A percentile compares a stretch with the other conserved stretches of the same genome.
phyloP scores from a whole-genome alignment of 352 stramenopile species.

The Phytophthora cajani region DNA sequence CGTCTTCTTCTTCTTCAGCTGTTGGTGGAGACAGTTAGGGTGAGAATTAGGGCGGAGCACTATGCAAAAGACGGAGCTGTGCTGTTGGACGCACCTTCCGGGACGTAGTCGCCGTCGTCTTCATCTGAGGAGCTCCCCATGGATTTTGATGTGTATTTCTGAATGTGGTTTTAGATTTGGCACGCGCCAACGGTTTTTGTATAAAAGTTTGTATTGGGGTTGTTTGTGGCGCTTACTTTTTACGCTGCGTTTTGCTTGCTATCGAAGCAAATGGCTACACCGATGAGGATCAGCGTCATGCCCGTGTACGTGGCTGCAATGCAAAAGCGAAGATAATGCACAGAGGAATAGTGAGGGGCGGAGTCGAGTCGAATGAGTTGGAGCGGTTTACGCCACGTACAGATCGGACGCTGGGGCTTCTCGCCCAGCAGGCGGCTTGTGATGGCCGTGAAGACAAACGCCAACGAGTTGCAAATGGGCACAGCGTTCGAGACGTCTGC shows the following conservation, averaged over 20 bases:
- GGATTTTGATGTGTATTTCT: conserved; percentile 14
- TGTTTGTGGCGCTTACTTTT: background rate
- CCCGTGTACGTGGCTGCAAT: conserved; percentile 62
- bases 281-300: conserved; percentile 67
- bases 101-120: conserved; percentile 77
- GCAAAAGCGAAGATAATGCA: background rate
- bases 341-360: background rate
- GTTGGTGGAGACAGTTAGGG: background rate
- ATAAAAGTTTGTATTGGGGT: conserved; percentile 17
- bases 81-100: conserved; percentile 44
- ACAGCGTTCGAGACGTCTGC: conserved; percentile 86
- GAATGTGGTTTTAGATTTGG: conserved; percentile 11
- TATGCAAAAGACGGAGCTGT: background rate
- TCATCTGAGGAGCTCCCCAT: conserved; percentile 67
- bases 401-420: conserved; percentile 65
- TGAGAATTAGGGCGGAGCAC: background rate
- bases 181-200: conserved; percentile 7
- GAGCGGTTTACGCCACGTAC: conserved; percentile 40
- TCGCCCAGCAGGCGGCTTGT: conserved; percentile 81
- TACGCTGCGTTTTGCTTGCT: conserved; percentile 37
- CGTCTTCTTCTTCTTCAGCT: conserved; percentile 23
- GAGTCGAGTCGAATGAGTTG: background rate
- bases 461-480: conserved; percentile 90
- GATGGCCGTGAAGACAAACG: conserved; percentile 88
- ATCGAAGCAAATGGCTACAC: conserved; percentile 73